Percentiles rank a stretch among this genome's conserved stretches.
These are phyloP conservation scores for Naganishia antarctica DNA, from an alignment of 768 basidiomycete genomes.

Conservation along the genomic window DNA sequence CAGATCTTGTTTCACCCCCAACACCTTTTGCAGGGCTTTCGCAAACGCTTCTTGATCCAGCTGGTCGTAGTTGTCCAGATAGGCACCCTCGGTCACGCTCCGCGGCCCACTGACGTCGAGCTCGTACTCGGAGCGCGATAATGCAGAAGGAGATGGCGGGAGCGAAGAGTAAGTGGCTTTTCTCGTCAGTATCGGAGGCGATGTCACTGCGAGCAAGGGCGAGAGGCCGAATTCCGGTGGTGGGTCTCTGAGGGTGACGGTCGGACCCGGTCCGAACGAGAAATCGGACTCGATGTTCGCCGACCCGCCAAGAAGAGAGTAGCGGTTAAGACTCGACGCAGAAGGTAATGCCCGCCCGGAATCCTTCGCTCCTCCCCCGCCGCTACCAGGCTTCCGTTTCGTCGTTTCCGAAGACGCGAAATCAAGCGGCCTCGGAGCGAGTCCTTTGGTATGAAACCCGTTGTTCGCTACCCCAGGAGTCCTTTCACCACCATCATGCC, in stretches of 20 bases:
- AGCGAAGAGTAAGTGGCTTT: slow-evolving; percentile 24
- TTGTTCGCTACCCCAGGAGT: neutral
- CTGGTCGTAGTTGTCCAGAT: slow-evolving; percentile 14
- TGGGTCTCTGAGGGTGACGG: neutral
- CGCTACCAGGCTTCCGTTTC: neutral
- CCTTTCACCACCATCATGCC: neutral
- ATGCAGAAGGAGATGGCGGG: slow-evolving; percentile 21
- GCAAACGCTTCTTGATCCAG: slow-evolving; percentile 16
- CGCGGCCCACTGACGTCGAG: neutral
- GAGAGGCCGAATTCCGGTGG: neutral
- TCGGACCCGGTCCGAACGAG: neutral
- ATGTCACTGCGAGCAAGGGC: neutral
- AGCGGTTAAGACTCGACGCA: neutral
- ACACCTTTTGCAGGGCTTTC: slow-evolving; percentile 15
- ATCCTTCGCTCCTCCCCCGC: too few species aligned
- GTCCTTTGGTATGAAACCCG: slow-evolving; percentile 8
- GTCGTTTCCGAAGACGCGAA: neutral
- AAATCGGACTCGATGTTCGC: neutral
- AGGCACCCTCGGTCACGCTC: neutral
- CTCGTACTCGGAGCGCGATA: neutral
- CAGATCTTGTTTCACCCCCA: neutral
- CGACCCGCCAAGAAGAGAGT: neutral
- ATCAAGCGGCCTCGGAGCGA: neutral
- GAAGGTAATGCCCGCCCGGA: too few species aligned
- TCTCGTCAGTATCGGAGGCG: slow-evolving; percentile 13